Evolutionary conservation across 495 filamentous ascomycete genomes (phyloP).

Genomic region (Penicillium bovifimosum): DNA sequence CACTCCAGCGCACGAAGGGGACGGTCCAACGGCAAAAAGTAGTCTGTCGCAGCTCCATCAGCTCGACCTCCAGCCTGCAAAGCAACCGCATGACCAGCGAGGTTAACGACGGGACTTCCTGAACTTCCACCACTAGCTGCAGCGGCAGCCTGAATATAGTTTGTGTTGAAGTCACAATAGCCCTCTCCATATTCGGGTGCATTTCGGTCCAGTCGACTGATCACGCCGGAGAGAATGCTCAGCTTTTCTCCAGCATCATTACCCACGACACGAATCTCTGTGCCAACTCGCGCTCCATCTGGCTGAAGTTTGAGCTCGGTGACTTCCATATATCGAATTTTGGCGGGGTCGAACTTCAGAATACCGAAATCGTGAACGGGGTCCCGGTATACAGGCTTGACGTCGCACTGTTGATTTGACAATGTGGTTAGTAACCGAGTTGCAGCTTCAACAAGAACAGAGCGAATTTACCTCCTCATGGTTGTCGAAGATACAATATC

Average conservation of each 20-base stretch:
- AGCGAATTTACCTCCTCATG: slow-evolving; percentile 67
- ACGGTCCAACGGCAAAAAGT: slow-evolving; percentile 91
- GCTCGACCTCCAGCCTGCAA: slow-evolving; percentile 90
- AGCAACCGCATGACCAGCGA: slow-evolving; percentile 87
- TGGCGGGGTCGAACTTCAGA: slow-evolving; percentile 88
- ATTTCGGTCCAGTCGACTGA: slow-evolving; percentile 91
- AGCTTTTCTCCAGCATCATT: slow-evolving; percentile 99
- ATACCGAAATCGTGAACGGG: slow-evolving; percentile 98
- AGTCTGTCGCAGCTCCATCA: slow-evolving; percentile 94
- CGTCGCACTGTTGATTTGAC: slow-evolving; percentile 64
- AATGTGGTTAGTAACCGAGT: not conserved
- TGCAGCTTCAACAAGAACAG: not conserved
- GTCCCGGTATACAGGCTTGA: slow-evolving; percentile 96
- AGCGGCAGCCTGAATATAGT: slow-evolving; percentile 97
- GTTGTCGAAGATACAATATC: slow-evolving; percentile 96
- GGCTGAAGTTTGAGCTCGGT: slow-evolving; percentile 73
- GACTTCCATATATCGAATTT: slow-evolving; percentile 94
- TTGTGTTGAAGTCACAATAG: slow-evolving; percentile 99
- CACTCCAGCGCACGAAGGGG: slow-evolving; percentile 81
- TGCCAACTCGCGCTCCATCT: slow-evolving; percentile 83
- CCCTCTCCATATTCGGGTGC: slow-evolving; percentile 97
- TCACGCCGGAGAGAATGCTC: slow-evolving; percentile 95
- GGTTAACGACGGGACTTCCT: slow-evolving; percentile 93
- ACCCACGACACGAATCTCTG: slow-evolving; percentile 93
- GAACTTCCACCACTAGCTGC: slow-evolving; percentile 95